phyloP scores from a whole-genome alignment of 176 grass and related monocot genomes.

The Tillandsia leiboldiana region DNA sequence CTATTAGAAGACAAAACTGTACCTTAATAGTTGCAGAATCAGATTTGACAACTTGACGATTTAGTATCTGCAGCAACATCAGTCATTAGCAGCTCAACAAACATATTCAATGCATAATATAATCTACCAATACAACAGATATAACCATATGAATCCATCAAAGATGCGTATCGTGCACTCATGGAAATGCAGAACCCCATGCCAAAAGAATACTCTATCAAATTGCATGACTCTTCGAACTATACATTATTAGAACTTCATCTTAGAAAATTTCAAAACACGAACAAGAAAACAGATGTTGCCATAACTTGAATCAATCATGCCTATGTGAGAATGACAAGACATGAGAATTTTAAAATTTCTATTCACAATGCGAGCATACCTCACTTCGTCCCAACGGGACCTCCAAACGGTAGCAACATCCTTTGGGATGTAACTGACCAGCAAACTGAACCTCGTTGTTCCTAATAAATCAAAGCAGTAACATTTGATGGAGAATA shows the following conservation, averaged over 20 bases:
- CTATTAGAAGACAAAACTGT: neutral
- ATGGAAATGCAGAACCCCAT: neutral
- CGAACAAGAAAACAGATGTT: neutral
- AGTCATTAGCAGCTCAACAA: constrained; percentile 8
- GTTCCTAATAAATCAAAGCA: constrained; percentile 37
- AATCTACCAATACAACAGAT: neutral
- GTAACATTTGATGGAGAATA: neutral
- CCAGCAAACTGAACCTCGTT: constrained; percentile 96
- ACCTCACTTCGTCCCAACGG: constrained; percentile 49
- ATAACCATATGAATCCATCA: neutral
- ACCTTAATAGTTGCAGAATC: constrained; percentile 97
- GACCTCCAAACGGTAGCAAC: constrained; percentile 52
- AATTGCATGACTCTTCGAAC: too few species aligned
- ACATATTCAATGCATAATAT: neutral
- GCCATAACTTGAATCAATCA: neutral
- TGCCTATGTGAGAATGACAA: neutral
- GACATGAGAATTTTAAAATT: too few species aligned
- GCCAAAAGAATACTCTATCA: neutral
- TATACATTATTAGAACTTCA: too few species aligned
- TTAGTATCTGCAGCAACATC: constrained; percentile 50
- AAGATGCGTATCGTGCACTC: neutral
- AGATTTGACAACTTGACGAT: constrained; percentile 93
- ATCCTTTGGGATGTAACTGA: constrained; percentile 70
- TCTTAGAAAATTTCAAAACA: too few species aligned
- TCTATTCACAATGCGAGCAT: neutral